Percentiles rank a stretch among this genome's conserved stretches.
phyloP scores from a whole-genome alignment of 768 basidiomycete genomes.

The Xerocomellus amylosporus region DNA sequence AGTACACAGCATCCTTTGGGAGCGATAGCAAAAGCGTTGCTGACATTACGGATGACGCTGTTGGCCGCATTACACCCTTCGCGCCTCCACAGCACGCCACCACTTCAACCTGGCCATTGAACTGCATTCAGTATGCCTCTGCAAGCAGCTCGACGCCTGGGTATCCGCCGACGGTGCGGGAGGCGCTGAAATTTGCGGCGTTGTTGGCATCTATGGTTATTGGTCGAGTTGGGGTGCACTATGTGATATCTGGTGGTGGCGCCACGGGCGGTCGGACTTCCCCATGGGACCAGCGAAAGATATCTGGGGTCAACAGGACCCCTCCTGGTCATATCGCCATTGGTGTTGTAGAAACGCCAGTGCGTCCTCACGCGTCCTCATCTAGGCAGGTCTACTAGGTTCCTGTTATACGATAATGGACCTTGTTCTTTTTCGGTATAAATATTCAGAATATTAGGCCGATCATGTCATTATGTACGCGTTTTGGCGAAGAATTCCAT shows the following conservation, averaged over 20 bases:
- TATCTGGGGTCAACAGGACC: conserved; percentile 5
- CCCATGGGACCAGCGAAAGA: conserved; percentile 36
- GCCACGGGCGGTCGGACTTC: conserved; percentile 34
- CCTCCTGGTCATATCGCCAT: neutral
- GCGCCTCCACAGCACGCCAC: conserved; percentile 8
- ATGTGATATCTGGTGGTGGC: conserved; percentile 24
- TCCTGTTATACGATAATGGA: neutral
- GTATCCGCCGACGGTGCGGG: conserved; percentile 39
- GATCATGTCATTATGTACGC: too few relatives aligned
- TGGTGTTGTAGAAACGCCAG: neutral
- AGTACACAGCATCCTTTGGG: conserved; percentile 16
- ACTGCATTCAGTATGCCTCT: conserved; percentile 14
- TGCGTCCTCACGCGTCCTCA: neutral
- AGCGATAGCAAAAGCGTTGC: conserved; percentile 16
- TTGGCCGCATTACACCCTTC: conserved; percentile 17
- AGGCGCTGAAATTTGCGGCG: conserved; percentile 53
- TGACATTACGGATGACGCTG: conserved; percentile 18
- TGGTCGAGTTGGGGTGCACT: conserved; percentile 31
- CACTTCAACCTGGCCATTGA: conserved; percentile 7
- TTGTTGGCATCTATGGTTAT: conserved; percentile 45
- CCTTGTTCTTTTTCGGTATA: neutral
- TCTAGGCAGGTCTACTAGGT: conserved; percentile 15
- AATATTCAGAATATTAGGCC: too few relatives aligned
- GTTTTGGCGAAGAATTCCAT: too few relatives aligned
- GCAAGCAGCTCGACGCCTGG: conserved; percentile 15